A percentile compares a stretch with the other conserved stretches of the same genome.
Conservation (phyloP, 208 protist species). For the Leishmania lainsoni region DNA sequence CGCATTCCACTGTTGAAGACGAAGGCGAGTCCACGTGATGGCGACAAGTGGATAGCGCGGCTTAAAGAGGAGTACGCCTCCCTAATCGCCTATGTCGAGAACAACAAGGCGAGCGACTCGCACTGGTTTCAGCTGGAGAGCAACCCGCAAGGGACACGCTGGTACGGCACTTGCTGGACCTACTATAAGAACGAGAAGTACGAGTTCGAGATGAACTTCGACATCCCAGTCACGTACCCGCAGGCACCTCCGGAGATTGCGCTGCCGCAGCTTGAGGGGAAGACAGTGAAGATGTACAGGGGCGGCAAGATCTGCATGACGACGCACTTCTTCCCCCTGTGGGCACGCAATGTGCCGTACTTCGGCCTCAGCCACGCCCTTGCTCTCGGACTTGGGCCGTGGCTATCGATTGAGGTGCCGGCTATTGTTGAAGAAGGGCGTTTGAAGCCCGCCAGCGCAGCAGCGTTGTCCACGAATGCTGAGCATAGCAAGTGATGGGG, state of each 20-base stretch:
- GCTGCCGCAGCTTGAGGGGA: slow-evolving; percentile 97
- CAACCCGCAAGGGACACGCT: slow-evolving; percentile 94
- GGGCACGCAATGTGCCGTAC: slow-evolving; percentile 96
- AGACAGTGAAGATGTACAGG: slow-evolving; percentile 99
- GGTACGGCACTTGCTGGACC: slow-evolving; percentile 97
- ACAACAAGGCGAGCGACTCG: slow-evolving; percentile 95
- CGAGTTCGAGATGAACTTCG: slow-evolving; percentile 97
- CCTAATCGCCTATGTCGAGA: slow-evolving; percentile 96
- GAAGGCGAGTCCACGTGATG: slow-evolving; percentile 95
- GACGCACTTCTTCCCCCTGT: slow-evolving; percentile 97
- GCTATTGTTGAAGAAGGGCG: slow-evolving; percentile 92
- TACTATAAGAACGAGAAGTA: slow-evolving; percentile 96
- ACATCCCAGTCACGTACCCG: slow-evolving; percentile 97
- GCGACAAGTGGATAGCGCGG: slow-evolving; percentile 94
- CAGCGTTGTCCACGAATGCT: background rate
- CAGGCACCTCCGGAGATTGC: slow-evolving; percentile 94
- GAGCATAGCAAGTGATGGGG: background rate
- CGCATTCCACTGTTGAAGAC: slow-evolving; percentile 96
- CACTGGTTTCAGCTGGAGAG: slow-evolving; percentile 98
- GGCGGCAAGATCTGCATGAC: slow-evolving; percentile 98
- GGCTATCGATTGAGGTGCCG: slow-evolving; percentile 97
- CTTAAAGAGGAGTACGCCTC: slow-evolving; percentile 98
- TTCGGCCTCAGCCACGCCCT: slow-evolving; percentile 98
- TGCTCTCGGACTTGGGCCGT: slow-evolving; percentile 96
- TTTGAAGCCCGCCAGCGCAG: slow-evolving; percentile 57